Base-by-base conservation (phyloP, 768 basidiomycete genomes). In the Lactifluus hygrophoroides region DNA sequence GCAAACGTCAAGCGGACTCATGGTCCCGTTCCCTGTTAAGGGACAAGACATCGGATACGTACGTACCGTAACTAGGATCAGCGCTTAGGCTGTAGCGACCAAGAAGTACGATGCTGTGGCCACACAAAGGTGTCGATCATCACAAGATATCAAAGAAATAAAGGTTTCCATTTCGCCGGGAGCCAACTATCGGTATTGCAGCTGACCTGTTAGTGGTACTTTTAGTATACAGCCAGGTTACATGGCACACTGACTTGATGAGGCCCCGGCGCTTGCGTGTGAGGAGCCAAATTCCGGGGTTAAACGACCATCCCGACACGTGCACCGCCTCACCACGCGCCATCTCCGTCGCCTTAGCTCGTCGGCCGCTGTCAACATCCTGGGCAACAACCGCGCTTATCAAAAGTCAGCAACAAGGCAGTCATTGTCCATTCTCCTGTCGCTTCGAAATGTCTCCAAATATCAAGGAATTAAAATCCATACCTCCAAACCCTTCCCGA, bases 401-500 rank as follows among this genome's bases (percentile, higher is more conserved):
- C 21, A 43, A 13, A 23, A 11, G 2, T 17, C 27, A 32, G 10
- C n/a, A n/a, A n/a, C n/a, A 48, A 48, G 30, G n/a, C n/a, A n/a
- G n/a, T 30, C 47, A 30, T 19, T n/a, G n/a, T 19, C 13, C 19
- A 28, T 14, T 19, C 13, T 28, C n/a, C 14, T 17, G 34, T 50
- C 17, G 10, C 28, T 16, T 40, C 9, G 25, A 51, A 21, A 60
- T 57, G 62, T 10, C 47, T 8, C 51, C 16, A 28, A 17, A 1
- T 5, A 50, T 40, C 19, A 43, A 52, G 14, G 61, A 63, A 63
- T 68, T 71, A 49, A 73, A 70, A 14, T 70, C 74, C 17, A 82
- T 88, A 49, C 72, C 75, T 25, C 81, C 82, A n/a, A 85, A 83
- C 66, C 77, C 82, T 42, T 73, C 78, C 17, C 72, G 84, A 75